Evolutionary conservation across 768 basidiomycete species (phyloP), one percentile per base, ranked within the genome.

Genomic region (Naganishia friedmannii): DNA sequence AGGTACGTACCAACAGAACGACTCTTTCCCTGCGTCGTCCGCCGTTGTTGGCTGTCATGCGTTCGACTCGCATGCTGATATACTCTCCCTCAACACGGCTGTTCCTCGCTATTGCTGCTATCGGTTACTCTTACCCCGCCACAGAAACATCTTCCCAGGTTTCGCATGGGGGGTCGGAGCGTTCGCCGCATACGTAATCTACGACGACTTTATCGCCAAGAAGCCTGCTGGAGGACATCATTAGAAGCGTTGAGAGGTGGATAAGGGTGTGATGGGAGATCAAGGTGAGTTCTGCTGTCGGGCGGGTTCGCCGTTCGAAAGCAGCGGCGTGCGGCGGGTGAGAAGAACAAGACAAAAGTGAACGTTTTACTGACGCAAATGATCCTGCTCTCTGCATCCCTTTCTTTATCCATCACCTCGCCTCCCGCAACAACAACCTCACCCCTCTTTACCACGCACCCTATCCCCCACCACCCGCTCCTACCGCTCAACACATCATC

Each of bases 151-250:
- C 73, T 93, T 97, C 82, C 95, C 95, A 39, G 95, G 95, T 46
- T 90, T 98, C 77, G 94, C 93, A 56, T 92, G 92, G 68, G 95
- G 91, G 42, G 85, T 92, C 60, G 91, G 89, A 65, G 91, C 93
- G 1, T 98, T 98, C 84, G 89, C 91, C 37, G 88, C 87, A 69
- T 98, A 97, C 76, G 92, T 97, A 37, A 81, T 91, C 39, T 90
- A 85, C 32, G 94, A 96, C 82, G 92, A 92, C 78, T 79, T 74
- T 58, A 65, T 81, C 66, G 76, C 76, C 10, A 53, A 72, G 56
- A 80, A 80, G 69, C 53, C 68, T 53, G 68, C 45, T 29, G 71
- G 68, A 65, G 42, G 53, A 21, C 69, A 70, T 23, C 69, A 70
- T 26, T 70, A 56, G 39, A 29, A 21, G 17, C 29, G 55, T 5